Evolutionary conservation across 805 yeast species (phyloP).

Genomic region (Candida ipomoeae): DNA sequence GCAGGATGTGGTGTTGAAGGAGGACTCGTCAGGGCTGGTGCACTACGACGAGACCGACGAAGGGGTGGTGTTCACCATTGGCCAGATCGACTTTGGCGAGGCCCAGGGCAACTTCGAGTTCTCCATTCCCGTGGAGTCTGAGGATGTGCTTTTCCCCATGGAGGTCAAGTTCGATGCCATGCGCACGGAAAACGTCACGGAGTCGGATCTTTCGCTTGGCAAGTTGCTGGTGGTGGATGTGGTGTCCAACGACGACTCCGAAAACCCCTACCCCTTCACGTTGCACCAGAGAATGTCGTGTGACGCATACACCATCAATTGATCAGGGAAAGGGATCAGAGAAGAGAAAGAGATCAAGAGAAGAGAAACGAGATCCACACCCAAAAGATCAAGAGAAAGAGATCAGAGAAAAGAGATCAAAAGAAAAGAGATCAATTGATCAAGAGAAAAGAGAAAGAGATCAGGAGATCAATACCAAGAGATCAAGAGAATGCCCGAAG

Average conservation of each 20-base stretch:
- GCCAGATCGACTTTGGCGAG: constrained; percentile 47
- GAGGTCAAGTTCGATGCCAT: constrained; percentile 57
- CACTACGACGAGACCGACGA: constrained; percentile 58
- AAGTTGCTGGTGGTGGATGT: constrained; percentile 61
- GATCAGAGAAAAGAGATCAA: too few relatives aligned
- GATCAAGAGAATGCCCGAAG: too few relatives aligned
- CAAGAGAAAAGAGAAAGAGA: too few relatives aligned
- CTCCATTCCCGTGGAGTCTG: constrained; percentile 66
- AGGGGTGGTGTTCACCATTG: constrained; percentile 66
- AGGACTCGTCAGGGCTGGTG: constrained; percentile 43
- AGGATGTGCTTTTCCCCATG: constrained; percentile 88
- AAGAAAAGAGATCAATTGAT: too few relatives aligned
- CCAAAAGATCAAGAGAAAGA: too few relatives aligned
- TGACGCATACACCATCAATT: constrained; percentile 57
- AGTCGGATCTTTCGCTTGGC: constrained; percentile 50
- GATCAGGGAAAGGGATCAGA: not conserved
- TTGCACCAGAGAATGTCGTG: constrained; percentile 53
- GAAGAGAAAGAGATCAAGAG: too few relatives aligned
- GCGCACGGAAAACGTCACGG: constrained; percentile 37
- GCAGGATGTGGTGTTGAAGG: constrained; percentile 48
- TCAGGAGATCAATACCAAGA: too few relatives aligned
- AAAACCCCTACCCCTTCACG: constrained; percentile 64
- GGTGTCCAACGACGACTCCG: constrained; percentile 46
- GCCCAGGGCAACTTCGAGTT: constrained; percentile 77
- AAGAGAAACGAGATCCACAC: too few relatives aligned